A percentile compares a stretch with the other conserved stretches of the same genome.
phyloP scores from a whole-genome alignment of 2,329 filamentous ascomycete genomes.

The Calonectria leucothoes region DNA sequence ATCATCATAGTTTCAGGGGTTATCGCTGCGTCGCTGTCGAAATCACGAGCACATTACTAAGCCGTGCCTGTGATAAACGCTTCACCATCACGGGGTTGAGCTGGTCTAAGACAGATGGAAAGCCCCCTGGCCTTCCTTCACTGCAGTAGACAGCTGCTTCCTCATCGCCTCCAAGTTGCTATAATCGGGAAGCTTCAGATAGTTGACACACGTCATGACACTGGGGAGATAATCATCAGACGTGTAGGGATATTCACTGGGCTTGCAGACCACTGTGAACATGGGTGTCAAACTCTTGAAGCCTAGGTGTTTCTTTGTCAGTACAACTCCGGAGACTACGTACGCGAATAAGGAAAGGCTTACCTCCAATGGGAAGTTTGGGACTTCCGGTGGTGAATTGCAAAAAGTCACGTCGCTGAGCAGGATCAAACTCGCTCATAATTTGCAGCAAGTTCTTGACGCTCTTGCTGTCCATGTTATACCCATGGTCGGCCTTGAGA shows the following conservation, averaged over 20 bases:
- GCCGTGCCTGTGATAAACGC: background rate
- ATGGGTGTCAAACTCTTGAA: constrained; percentile 98
- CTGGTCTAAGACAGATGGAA: constrained; percentile 88
- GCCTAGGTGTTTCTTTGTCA: constrained; percentile 67
- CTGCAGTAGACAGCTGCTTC: constrained; percentile 84
- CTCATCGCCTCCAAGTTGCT: constrained; percentile 81
- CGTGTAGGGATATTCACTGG: constrained; percentile 92
- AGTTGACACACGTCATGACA: constrained; percentile 99
- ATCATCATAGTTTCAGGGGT: background rate
- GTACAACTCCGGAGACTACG: constrained; percentile 20
- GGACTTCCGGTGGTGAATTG: constrained; percentile 99
- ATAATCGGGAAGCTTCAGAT: constrained; percentile 97
- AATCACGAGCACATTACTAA: background rate
- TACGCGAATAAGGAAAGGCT: constrained; percentile 50
- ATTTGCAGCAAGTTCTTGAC: constrained; percentile 92
- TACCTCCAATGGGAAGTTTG: constrained; percentile 97
- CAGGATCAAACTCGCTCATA: constrained; percentile 85
- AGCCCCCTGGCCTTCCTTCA: constrained; percentile 95
- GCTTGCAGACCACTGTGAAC: constrained; percentile 99
- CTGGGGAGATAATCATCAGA: constrained; percentile 99
- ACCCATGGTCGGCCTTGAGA: constrained; percentile 98
- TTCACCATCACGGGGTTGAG: background rate
- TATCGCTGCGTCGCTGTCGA: background rate
- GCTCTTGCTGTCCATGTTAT: constrained; percentile 97
- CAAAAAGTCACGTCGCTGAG: constrained; percentile 89